A percentile compares a stretch with the other conserved stretches of the same genome.
Conservation (phyloP, 345 rosid genomes). For the Jatropha curcas region DNA sequence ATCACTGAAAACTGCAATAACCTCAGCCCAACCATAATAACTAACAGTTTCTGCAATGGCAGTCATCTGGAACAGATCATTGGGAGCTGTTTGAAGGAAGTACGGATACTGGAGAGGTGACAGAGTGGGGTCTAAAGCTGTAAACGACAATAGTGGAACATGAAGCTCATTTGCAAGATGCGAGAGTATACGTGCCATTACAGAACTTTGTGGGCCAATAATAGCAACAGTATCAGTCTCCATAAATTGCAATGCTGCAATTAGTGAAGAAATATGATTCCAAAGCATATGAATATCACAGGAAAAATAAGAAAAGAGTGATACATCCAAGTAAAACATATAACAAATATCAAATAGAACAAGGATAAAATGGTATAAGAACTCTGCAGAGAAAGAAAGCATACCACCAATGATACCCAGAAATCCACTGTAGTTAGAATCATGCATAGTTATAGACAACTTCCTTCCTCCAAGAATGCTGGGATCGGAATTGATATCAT, state of each 20-base stretch:
- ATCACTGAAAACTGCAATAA: constrained; percentile 63
- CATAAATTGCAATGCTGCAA: constrained; percentile 72
- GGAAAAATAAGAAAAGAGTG: neutral
- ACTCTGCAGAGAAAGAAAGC: neutral
- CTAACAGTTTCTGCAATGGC: constrained; percentile 83
- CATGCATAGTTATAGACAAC: constrained; percentile 46
- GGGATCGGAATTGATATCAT: constrained; percentile 72
- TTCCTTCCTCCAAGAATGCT: constrained; percentile 59
- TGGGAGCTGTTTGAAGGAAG: constrained; percentile 92
- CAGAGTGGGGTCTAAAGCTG: constrained; percentile 76
- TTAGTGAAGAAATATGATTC: neutral
- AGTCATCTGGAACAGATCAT: constrained; percentile 68
- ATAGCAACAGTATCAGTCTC: constrained; percentile 87
- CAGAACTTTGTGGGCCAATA: constrained; percentile 80
- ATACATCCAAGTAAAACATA: neutral
- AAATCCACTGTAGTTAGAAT: constrained; percentile 68
- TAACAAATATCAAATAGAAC: neutral
- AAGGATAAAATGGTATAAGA: neutral
- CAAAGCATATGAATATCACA: neutral
- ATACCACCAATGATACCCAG: constrained; percentile 41
- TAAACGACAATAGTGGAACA: constrained; percentile 78
- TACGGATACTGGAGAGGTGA: constrained; percentile 88
- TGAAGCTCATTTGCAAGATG: constrained; percentile 79
- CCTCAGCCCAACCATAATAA: constrained; percentile 66
- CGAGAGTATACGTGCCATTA: constrained; percentile 79